These are phyloP conservation scores for Ophiosphaerella herpotricha DNA, from an alignment of 2,329 filamentous ascomycete genomes.

Conservation along the genomic window DNA sequence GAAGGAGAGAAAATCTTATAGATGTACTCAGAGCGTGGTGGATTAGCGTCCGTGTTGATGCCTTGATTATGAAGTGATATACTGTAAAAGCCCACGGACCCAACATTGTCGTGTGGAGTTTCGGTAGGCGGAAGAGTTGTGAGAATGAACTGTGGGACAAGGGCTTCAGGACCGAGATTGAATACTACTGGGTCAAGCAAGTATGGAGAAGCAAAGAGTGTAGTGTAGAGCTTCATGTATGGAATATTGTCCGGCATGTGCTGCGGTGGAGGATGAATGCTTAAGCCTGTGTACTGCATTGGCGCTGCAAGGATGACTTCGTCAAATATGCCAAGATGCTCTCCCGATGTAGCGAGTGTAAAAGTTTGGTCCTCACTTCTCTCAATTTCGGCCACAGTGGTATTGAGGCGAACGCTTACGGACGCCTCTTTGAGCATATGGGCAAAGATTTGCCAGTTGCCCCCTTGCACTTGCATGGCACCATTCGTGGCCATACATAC, in stretches of 20 bases:
- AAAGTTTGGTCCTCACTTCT: slow-evolving; percentile 46
- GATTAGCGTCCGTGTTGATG: slow-evolving; percentile 57
- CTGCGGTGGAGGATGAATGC: slow-evolving; percentile 48
- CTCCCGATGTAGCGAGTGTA: slow-evolving; percentile 45
- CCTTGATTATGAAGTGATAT: slow-evolving; percentile 73
- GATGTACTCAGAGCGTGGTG: slow-evolving; percentile 55
- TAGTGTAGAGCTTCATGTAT: slow-evolving; percentile 86
- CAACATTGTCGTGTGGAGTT: slow-evolving; percentile 56
- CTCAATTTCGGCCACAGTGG: slow-evolving; percentile 66
- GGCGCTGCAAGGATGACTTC: slow-evolving; percentile 82
- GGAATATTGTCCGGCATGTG: slow-evolving; percentile 75
- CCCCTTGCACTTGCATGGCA: slow-evolving; percentile 76
- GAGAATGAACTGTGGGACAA: slow-evolving; percentile 74
- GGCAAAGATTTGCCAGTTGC: slow-evolving; percentile 96
- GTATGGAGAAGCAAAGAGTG: slow-evolving; percentile 79
- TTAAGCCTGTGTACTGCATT: slow-evolving; percentile 77
- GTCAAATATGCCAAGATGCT: slow-evolving; percentile 62
- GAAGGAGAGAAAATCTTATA: slow-evolving; percentile 70
- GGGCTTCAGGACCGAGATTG: slow-evolving; percentile 61
- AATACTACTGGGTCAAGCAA: slow-evolving; percentile 76
- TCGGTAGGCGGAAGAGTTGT: slow-evolving; percentile 75
- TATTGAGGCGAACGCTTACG: slow-evolving; percentile 67
- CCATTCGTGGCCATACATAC: slow-evolving; percentile 89
- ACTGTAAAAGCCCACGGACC: slow-evolving; percentile 80
- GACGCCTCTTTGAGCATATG: slow-evolving; percentile 71